Evolutionary conservation across 257 asterid genomes (phyloP), one percentile per base, ranked within the genome.

Genomic region (Thymus mandschuricus): DNA sequence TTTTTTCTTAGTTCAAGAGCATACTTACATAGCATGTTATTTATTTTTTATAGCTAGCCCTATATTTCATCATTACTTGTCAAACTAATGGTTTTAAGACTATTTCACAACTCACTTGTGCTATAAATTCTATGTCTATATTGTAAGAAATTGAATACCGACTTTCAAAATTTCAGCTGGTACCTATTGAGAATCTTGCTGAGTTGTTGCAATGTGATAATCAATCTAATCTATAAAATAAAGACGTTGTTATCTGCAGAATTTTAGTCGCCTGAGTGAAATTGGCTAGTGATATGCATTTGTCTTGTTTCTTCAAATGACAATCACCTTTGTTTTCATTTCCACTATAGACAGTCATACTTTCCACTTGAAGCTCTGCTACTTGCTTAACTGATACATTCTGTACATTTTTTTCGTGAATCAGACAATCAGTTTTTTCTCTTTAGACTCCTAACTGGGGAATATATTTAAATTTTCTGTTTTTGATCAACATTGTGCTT

Each of bases 401-500:
- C 6, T 7, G 55, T 13, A 49, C 27, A 49, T 13, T 49, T 49
- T 49, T 21, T 21, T 21, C 21, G 21, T 21, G 21, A 21, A 21
- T 21, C 21, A 21, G 21, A 21, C 43, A 10, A 34, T 41, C 49
- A 52, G 59, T 13, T 10, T 7, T 71, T 8, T 48, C 12, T 27
- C 11, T 55, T 57, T 68, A 13, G 56, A 38, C 5, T 64, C 28
- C 63, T 28, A 50, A 52, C 64, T 12, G 30, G 61, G 52, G 43
- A 68, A 72, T 45, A 64, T 34, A 55, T 54, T 44, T 33, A 4
- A 59, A 44, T 38, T 11, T 55, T 48, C 43, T 67, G 46, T 33
- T 66, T 58, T 55, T 65, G 60, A 65, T 40, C 52, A 38, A 59
- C 31, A 38, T 8, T 50, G 54, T 55, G 55, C 33, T 76, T 13